Conservation (phyloP, 495 filamentous ascomycete species). For the Penicillium manginii region DNA sequence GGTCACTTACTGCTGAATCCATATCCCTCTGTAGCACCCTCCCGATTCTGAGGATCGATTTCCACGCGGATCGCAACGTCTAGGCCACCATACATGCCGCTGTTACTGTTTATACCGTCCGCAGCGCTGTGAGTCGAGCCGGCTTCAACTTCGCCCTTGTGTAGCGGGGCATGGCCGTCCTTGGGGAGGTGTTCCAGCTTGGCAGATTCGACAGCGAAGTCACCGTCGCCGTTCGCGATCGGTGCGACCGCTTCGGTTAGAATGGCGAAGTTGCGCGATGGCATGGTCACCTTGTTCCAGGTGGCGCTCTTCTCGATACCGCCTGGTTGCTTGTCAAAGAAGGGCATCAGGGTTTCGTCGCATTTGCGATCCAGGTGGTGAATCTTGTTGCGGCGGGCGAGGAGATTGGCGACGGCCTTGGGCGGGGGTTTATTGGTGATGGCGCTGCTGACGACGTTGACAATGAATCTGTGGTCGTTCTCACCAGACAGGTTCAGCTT, state of each 20-base stretch:
- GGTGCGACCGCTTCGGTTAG: slow-evolving; percentile 65
- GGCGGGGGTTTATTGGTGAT: slow-evolving; percentile 97
- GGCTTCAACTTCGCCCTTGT: slow-evolving; percentile 63
- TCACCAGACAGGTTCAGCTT: slow-evolving; percentile 62
- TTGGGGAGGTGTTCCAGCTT: slow-evolving; percentile 45
- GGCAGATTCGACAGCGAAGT: slow-evolving; percentile 13
- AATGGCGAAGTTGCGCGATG: slow-evolving; percentile 83
- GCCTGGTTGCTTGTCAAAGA: slow-evolving; percentile 86
- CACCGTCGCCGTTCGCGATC: slow-evolving; percentile 27
- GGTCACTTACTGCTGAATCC: slow-evolving; percentile 64
- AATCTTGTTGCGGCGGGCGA: slow-evolving; percentile 86
- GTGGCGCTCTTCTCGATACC: slow-evolving; percentile 63
- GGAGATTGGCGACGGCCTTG: slow-evolving; percentile 81
- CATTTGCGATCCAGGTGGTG: slow-evolving; percentile 85
- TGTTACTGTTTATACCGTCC: slow-evolving; percentile 52
- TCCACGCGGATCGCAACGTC: slow-evolving; percentile 73
- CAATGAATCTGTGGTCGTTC: slow-evolving; percentile 72
- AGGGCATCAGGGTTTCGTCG: slow-evolving; percentile 83
- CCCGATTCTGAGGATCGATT: slow-evolving; percentile 64
- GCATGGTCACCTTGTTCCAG: slow-evolving; percentile 87
- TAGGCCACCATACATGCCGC: slow-evolving; percentile 60
- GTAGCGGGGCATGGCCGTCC: slow-evolving; percentile 66
- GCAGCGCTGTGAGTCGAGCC: slow-evolving; percentile 70
- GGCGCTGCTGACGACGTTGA: slow-evolving; percentile 73
- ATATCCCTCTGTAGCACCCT: slow-evolving; percentile 68